These are phyloP conservation scores for Fusarium oligoseptatum DNA, from an alignment of 2,329 filamentous ascomycete species.

Conservation along the genomic window DNA sequence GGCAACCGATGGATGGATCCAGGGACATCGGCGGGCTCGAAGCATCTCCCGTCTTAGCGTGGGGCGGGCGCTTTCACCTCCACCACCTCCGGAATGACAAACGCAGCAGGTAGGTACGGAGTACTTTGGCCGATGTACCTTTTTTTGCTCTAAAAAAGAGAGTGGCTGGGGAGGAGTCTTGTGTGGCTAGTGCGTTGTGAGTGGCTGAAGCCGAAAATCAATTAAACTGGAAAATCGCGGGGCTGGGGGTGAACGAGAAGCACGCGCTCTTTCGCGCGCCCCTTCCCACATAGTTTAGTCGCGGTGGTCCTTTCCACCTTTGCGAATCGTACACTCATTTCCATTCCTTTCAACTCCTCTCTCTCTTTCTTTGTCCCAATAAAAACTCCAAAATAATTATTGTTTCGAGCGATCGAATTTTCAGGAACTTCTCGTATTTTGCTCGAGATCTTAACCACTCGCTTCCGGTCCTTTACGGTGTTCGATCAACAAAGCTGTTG, in stretches of 20 bases:
- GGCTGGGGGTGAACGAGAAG: conserved; percentile 42
- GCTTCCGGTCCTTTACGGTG: not conserved
- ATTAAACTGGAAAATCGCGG: conserved; percentile 47
- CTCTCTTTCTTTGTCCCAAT: conserved; percentile 9
- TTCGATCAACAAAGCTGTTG: conserved; percentile 20
- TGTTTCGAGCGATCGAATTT: conserved; percentile 1
- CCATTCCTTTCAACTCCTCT: conserved; percentile 10
- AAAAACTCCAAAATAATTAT: conserved; percentile 14
- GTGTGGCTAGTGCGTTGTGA: conserved; percentile 26
- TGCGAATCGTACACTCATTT: conserved; percentile 6
- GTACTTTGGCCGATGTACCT: not conserved
- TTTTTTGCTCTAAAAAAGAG: not conserved
- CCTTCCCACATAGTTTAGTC: conserved; percentile 14
- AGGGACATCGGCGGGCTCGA: conserved; percentile 13
- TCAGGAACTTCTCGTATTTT: conserved; percentile 10
- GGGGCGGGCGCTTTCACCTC: not conserved
- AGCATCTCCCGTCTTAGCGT: conserved; percentile 8
- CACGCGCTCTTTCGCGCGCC: conserved; percentile 13
- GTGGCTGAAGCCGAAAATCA: conserved; percentile 34
- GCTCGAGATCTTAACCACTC: conserved; percentile 14
- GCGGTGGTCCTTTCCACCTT: conserved; percentile 36
- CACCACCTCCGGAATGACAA: conserved; percentile 4
- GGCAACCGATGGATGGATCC: conserved; percentile 7
- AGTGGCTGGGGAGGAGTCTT: not conserved
- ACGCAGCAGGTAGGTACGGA: not conserved